Evolutionary conservation across 768 basidiomycete species (phyloP).

Genomic region (Mycena metata): DNA sequence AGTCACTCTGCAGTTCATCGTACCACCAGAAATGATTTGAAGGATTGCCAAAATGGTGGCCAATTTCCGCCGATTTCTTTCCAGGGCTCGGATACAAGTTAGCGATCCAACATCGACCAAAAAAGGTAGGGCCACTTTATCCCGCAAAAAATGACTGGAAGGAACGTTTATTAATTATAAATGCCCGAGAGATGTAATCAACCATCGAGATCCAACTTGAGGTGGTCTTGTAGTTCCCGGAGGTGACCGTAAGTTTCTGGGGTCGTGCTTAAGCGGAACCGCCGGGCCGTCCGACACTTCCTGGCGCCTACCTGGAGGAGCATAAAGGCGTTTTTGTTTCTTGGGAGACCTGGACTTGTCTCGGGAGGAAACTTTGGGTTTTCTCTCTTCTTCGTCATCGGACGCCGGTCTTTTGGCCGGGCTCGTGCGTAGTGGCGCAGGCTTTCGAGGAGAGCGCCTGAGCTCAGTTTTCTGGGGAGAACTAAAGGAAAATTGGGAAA

Average conservation of each 20-base stretch:
- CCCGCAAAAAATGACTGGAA: slow-evolving; percentile 83
- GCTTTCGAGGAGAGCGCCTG: slow-evolving; percentile 32
- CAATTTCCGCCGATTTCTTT: slow-evolving; percentile 71
- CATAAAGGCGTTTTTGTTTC: slow-evolving; percentile 59
- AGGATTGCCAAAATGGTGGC: slow-evolving; percentile 85
- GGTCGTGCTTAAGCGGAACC: too few species aligned
- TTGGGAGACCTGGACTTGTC: slow-evolving; percentile 35
- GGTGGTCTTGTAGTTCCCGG: slow-evolving; percentile 63
- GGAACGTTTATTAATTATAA: not conserved
- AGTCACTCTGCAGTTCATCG: not conserved
- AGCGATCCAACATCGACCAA: slow-evolving; percentile 2
- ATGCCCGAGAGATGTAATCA: not conserved
- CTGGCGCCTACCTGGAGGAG: slow-evolving; percentile 50
- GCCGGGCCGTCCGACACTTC: too few species aligned
- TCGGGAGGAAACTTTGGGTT: not conserved
- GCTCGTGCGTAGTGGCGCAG: not conserved
- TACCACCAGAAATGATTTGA: slow-evolving; percentile 85
- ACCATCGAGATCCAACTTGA: slow-evolving; percentile 72
- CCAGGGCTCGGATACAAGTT: slow-evolving; percentile 65
- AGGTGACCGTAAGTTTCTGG: slow-evolving; percentile 65
- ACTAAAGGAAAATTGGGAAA: slow-evolving; percentile 27
- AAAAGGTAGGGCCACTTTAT: slow-evolving; percentile 71
- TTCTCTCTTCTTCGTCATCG: not conserved
- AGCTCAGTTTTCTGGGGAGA: slow-evolving; percentile 16
- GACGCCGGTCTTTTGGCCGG: slow-evolving; percentile 13